phyloP scores from a whole-genome alignment of 1,139 yeast species.

The Debaryomycetaceae sp. region DNA sequence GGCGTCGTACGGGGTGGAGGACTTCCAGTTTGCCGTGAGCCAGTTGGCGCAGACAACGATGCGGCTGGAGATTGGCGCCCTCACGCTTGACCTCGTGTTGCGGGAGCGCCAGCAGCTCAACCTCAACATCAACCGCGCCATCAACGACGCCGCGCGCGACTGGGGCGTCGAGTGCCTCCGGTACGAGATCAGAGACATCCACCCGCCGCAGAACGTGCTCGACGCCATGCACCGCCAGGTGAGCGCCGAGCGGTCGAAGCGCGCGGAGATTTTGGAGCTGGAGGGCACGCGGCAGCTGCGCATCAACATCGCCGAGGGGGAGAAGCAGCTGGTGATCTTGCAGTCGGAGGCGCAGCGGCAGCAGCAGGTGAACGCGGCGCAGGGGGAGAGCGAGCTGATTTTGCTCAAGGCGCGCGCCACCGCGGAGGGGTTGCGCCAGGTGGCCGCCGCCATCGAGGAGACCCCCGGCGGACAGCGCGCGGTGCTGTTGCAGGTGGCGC shows the following conservation, averaged over 20 bases:
- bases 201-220: conserved; percentile 82
- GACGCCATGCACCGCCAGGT: conserved; percentile 93
- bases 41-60: conserved; percentile 89
- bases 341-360: conserved; percentile 67
- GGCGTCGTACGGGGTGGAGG: conserved; percentile 87
- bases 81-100: conserved; percentile 73
- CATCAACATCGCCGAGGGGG: conserved; percentile 82
- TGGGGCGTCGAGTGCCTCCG: conserved; percentile 88
- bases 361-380: conserved; percentile 60
- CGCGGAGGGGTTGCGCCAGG: conserved; percentile 60
- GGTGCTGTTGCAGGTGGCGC: conserved; percentile 75
- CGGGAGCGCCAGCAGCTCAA: conserved; percentile 73
- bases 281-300: conserved; percentile 79
- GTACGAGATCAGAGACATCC: conserved; percentile 84
- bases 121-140: conserved; percentile 67
- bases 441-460: conserved; percentile 63
- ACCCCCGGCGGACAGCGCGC: conserved; percentile 76
- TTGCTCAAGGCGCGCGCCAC: conserved; percentile 70
- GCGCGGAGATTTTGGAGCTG: conserved; percentile 82
- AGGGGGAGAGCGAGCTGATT: conserved; percentile 68
- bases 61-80: conserved; percentile 84
- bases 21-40: conserved; percentile 78
- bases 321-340: conserved; percentile 61
- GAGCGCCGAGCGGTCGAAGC: conserved; percentile 77
- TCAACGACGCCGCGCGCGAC: conserved; percentile 78